A percentile compares a stretch with the other conserved stretches of the same genome.
These are phyloP conservation scores for Lolium perenne DNA, from an alignment of 176 grass and related monocot genomes.

Conservation along the genomic window DNA sequence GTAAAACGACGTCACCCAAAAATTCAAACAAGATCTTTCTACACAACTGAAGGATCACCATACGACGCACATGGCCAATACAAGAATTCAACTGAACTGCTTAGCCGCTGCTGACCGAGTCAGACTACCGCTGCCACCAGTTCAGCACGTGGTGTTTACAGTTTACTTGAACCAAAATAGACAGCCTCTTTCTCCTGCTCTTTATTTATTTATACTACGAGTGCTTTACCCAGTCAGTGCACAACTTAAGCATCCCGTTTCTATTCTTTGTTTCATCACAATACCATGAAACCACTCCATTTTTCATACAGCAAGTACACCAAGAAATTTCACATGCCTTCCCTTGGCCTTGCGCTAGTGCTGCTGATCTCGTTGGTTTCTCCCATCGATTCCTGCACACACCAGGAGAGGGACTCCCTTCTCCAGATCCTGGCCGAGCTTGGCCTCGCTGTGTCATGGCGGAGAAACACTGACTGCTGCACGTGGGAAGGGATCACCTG, in stretches of 20 bases:
- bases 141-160: neutral
- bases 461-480: neutral
- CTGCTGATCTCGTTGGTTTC: neutral
- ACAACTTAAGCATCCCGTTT: neutral
- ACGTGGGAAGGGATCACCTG: neutral
- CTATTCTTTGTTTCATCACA: neutral
- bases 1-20: too few species aligned
- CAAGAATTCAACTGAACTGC: too few species aligned
- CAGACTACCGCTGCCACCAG: too few species aligned
- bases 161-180: neutral
- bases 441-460: neutral
- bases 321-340: neutral
- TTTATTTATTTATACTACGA: neutral
- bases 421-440: neutral
- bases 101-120: too few species aligned
- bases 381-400: neutral
- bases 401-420: neutral
- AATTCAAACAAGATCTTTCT: too few species aligned
- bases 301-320: neutral
- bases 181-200: too few species aligned
- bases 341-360: neutral
- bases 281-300: neutral
- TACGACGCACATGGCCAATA: too few species aligned
- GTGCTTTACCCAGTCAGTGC: neutral
- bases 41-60: too few species aligned